phyloP scores from a whole-genome alignment of 495 filamentous ascomycete genomes.

The Tuber melanosporum region DNA sequence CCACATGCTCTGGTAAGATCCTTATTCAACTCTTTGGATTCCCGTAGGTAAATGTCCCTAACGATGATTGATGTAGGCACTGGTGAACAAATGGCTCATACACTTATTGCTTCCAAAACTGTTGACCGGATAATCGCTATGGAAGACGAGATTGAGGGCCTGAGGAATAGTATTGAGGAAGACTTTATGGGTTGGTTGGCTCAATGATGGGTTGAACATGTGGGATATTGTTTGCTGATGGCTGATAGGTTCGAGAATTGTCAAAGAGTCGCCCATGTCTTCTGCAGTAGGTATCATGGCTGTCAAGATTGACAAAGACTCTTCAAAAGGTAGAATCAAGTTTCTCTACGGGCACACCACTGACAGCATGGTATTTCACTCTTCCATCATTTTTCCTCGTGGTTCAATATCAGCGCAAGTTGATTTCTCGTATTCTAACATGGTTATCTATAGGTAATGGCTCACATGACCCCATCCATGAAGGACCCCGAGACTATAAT shows the following conservation, averaged over 20 bases:
- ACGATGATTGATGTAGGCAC: slow-evolving; percentile 52
- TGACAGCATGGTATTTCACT: slow-evolving; percentile 41
- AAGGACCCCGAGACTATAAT: slow-evolving; percentile 67
- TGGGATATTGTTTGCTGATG: not conserved
- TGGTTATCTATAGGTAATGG: slow-evolving; percentile 30
- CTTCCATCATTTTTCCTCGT: not conserved
- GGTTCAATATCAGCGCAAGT: not conserved
- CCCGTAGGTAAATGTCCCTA: not conserved
- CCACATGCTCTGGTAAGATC: slow-evolving; percentile 38
- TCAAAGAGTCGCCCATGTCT: slow-evolving; percentile 38
- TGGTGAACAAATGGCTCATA: slow-evolving; percentile 94
- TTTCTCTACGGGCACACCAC: slow-evolving; percentile 42
- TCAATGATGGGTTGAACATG: not conserved
- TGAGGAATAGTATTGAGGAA: slow-evolving; percentile 37
- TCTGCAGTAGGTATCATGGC: slow-evolving; percentile 41
- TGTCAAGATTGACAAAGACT: slow-evolving; percentile 38
- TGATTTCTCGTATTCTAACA: slow-evolving; percentile 7
- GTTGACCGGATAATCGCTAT: slow-evolving; percentile 37
- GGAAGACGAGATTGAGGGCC: slow-evolving; percentile 37
- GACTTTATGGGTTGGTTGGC: slow-evolving; percentile 41
- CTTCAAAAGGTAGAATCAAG: slow-evolving; percentile 31
- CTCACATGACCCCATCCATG: slow-evolving; percentile 35
- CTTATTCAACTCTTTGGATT: not conserved
- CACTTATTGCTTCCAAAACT: slow-evolving; percentile 46
- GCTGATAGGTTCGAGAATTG: slow-evolving; percentile 33